Percentiles rank a stretch among this genome's conserved stretches.
phyloP scores from a whole-genome alignment of 495 filamentous ascomycete genomes.

The Penicillium daleae region DNA sequence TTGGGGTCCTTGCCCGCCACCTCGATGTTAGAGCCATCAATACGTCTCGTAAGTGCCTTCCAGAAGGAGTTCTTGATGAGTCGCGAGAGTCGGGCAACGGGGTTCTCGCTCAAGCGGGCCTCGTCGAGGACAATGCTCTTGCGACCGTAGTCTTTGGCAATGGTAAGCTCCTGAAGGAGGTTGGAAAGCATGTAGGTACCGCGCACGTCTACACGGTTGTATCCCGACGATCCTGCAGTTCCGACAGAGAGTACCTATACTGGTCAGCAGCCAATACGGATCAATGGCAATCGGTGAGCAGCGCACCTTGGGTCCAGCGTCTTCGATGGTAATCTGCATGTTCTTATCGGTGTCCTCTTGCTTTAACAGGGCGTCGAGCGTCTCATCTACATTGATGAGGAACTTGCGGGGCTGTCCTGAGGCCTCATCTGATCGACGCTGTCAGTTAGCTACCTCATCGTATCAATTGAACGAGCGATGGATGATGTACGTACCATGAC shows the following conservation, averaged over 20 bases:
- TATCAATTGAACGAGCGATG: background rate
- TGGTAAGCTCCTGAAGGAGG: conserved; percentile 87
- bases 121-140: conserved; percentile 87
- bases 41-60: conserved; percentile 82
- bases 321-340: conserved; percentile 95
- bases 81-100: conserved; percentile 80
- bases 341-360: conserved; percentile 91
- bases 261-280: conserved; percentile 1
- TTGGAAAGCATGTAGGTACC: conserved; percentile 97
- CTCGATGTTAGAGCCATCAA: conserved; percentile 87
- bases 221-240: conserved; percentile 84
- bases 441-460: conserved; percentile 16
- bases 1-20: conserved; percentile 85
- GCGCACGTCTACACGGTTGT: conserved; percentile 80
- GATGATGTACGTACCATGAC: conserved; percentile 47
- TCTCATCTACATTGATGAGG: conserved; percentile 76
- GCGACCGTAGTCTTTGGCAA: conserved; percentile 83
- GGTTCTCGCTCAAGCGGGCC: conserved; percentile 86
- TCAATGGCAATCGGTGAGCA: conserved; percentile 6
- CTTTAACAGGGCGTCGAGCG: conserved; percentile 68
- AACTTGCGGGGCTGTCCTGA: conserved; percentile 64
- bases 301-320: conserved; percentile 85
- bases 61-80: conserved; percentile 89
- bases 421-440: conserved; percentile 49
- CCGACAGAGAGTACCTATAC: conserved; percentile 73